Conservation (phyloP, 129 eudicot species). For the Artemisia tridentata region DNA sequence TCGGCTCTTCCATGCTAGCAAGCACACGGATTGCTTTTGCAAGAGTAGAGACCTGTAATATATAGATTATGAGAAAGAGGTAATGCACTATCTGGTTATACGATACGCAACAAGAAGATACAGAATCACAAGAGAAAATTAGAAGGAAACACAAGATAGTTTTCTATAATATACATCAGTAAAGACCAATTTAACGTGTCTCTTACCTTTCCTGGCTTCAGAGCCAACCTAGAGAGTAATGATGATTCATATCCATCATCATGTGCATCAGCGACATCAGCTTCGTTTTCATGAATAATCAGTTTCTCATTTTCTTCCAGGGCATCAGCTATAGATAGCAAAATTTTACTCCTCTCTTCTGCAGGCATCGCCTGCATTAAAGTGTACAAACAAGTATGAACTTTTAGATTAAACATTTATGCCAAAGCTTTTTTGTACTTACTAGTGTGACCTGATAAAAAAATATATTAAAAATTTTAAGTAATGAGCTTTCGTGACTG, state of each 20-base stretch:
- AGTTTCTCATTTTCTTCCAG: slow-evolving; percentile 65
- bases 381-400: neutral
- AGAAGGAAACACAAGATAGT: neutral
- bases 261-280: slow-evolving; percentile 73
- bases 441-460: neutral
- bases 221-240: slow-evolving; percentile 66
- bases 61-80: too few species aligned
- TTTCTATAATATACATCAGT: neutral
- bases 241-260: slow-evolving; percentile 77
- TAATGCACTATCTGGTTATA: too few species aligned
- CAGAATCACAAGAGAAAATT: neutral
- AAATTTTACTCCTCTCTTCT: slow-evolving; percentile 74
- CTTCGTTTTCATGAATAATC: slow-evolving; percentile 69
- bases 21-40: slow-evolving; percentile 89
- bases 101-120: neutral
- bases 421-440: neutral
- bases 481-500: neutral
- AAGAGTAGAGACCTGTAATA: slow-evolving; percentile 60
- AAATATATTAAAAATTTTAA: neutral
- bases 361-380: slow-evolving; percentile 69
- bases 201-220: slow-evolving; percentile 83
- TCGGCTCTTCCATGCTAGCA: slow-evolving; percentile 95
- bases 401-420: neutral
- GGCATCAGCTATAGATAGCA: slow-evolving; percentile 83
- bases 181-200: slow-evolving; percentile 9